phyloP scores from a whole-genome alignment of 352 stramenopile genomes.

The Phytophthora cactorum region DNA sequence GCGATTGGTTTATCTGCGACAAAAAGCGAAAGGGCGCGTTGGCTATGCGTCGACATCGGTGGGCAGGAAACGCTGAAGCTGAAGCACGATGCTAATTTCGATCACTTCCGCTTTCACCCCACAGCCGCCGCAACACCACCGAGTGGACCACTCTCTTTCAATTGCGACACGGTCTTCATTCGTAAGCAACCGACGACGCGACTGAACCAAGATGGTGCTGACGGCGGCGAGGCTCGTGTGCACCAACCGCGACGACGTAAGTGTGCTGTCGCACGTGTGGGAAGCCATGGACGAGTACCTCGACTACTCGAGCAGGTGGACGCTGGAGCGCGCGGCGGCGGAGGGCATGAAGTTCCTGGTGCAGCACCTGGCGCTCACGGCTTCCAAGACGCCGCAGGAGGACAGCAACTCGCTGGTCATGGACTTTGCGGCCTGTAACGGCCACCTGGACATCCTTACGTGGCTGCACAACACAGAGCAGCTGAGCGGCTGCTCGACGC shows the following conservation, averaged over 20 bases:
- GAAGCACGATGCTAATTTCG: conserved; percentile 3
- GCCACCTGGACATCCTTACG: conserved; percentile 72
- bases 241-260: conserved; percentile 43
- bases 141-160: conserved; percentile 11
- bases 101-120: conserved; percentile 34
- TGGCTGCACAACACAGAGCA: conserved; percentile 56
- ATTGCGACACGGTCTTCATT: conserved; percentile 5
- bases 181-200: conserved; percentile 7
- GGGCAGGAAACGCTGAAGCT: conserved; percentile 4
- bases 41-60: conserved; percentile 4
- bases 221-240: conserved; percentile 61
- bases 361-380: conserved; percentile 60
- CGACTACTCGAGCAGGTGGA: conserved; percentile 66
- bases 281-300: conserved; percentile 49
- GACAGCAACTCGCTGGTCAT: conserved; percentile 62
- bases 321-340: conserved; percentile 65
- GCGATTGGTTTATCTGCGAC: conserved; percentile 7
- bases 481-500: conserved; percentile 57
- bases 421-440: conserved; percentile 74
- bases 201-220: conserved; percentile 50
- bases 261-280: conserved; percentile 70
- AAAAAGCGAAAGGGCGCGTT: conserved; percentile 7
- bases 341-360: conserved; percentile 70
- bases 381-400: conserved; percentile 28
- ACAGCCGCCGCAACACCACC: conserved; percentile 19